These are phyloP conservation scores for Leucogyrophana mollusca DNA, from an alignment of 768 basidiomycete genomes.

Conservation along the genomic window DNA sequence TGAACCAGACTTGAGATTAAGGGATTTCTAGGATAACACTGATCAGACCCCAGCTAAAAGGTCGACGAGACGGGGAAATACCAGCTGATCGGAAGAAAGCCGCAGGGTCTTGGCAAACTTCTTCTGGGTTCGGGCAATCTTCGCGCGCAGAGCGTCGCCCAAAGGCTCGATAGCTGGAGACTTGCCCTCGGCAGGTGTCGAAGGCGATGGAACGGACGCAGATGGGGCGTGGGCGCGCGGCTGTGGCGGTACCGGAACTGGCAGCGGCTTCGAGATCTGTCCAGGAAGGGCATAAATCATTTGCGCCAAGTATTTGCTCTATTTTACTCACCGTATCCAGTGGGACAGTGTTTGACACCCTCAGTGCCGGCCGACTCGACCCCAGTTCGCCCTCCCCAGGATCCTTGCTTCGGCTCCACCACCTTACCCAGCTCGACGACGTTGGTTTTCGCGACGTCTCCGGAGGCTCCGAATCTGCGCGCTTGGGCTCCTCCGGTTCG, in stretches of 20 bases:
- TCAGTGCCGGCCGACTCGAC: constrained; percentile 15
- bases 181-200: constrained; percentile 34
- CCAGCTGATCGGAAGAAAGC: constrained; percentile 92
- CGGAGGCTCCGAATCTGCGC: constrained; percentile 36
- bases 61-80: constrained; percentile 27
- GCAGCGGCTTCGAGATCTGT: constrained; percentile 2
- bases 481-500: constrained; percentile 30
- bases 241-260: neutral
- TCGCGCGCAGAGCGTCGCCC: constrained; percentile 6
- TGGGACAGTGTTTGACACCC: constrained; percentile 23
- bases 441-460: constrained; percentile 42
- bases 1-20: constrained; percentile 81
- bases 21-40: constrained; percentile 63
- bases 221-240: constrained; percentile 19
- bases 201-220: constrained; percentile 42
- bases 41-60: neutral
- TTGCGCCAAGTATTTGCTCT: neutral
- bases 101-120: constrained; percentile 91
- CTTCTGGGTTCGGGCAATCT: constrained; percentile 27
- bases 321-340: constrained; percentile 16
- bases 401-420: constrained; percentile 73
- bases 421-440: constrained; percentile 75
- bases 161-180: constrained; percentile 27
- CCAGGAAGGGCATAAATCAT: constrained; percentile 15
- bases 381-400: constrained; percentile 21